Percentiles rank a stretch among this genome's conserved stretches.
Evolutionary conservation across 2,329 filamentous ascomycete genomes (phyloP).

Genomic region (Alternaria postmessia): DNA sequence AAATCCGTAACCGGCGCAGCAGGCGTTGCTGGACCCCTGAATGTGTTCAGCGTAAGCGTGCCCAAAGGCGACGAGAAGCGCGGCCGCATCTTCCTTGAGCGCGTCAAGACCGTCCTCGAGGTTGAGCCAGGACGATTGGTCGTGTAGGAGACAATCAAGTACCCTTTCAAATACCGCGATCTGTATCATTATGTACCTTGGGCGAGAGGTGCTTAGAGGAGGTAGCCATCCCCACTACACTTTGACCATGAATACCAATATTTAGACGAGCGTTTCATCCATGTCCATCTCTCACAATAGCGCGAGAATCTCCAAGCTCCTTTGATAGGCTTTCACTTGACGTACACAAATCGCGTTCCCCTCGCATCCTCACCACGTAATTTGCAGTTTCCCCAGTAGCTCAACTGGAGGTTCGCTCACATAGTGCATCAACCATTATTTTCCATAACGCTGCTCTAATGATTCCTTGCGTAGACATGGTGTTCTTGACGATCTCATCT

Average conservation of each 20-base stretch:
- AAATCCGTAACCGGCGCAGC: slow-evolving; percentile 26
- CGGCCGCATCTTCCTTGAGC: slow-evolving; percentile 82
- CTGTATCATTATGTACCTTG: slow-evolving; percentile 37
- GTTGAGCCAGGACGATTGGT: slow-evolving; percentile 50
- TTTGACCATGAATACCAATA: not conserved
- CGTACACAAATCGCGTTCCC: not conserved
- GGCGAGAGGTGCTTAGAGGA: not conserved
- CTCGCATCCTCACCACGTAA: not conserved
- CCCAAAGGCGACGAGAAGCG: slow-evolving; percentile 81
- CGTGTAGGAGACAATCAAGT: slow-evolving; percentile 32
- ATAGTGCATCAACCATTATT: not conserved
- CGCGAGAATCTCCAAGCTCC: not conserved
- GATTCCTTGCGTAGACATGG: not conserved
- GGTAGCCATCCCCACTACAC: not conserved
- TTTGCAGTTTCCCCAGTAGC: not conserved
- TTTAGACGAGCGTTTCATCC: not conserved
- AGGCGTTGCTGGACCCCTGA: slow-evolving; percentile 61
- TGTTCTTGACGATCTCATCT: not conserved
- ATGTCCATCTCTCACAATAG: not conserved
- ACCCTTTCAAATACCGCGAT: slow-evolving; percentile 17
- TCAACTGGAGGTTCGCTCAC: not conserved
- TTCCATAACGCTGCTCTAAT: not conserved
- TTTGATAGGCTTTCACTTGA: not conserved
- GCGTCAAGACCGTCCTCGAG: slow-evolving; percentile 79
- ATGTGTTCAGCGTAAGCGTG: slow-evolving; percentile 84